phyloP scores from a whole-genome alignment of 306 rosid species.

The Elaeagnus macrophylla region DNA sequence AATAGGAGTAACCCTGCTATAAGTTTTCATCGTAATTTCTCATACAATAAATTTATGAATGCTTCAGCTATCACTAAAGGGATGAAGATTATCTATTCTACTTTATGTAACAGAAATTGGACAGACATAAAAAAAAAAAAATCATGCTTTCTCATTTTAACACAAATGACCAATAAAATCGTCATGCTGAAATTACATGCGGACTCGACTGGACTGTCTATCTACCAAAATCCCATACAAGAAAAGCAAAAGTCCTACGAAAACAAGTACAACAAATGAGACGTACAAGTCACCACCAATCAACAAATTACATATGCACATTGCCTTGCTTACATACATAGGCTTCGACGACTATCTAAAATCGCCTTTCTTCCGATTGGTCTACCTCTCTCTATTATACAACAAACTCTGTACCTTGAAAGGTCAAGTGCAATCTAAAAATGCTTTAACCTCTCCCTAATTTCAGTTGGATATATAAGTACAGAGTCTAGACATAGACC shows the following conservation, averaged over 20 bases:
- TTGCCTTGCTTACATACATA: conserved; percentile 14
- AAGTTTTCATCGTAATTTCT: too few species aligned
- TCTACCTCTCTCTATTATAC: conserved; percentile 26
- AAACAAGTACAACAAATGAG: neutral
- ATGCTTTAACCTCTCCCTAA: conserved; percentile 42
- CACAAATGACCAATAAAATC: too few species aligned
- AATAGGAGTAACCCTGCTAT: too few species aligned
- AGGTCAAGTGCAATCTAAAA: conserved; percentile 33
- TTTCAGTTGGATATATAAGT: conserved; percentile 50
- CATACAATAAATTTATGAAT: too few species aligned
- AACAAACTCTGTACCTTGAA: conserved; percentile 5
- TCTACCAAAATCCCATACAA: neutral
- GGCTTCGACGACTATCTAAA: conserved; percentile 33
- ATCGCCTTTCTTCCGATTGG: conserved; percentile 21
- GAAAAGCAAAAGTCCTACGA: conserved; percentile 1
- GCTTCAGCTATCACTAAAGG: too few species aligned
- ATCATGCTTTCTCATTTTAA: too few species aligned
- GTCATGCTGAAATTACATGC: too few species aligned
- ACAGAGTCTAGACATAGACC: conserved; percentile 92
- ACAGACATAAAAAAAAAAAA: too few species aligned
- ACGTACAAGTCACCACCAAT: neutral
- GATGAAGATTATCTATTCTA: too few species aligned
- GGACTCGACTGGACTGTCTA: too few species aligned
- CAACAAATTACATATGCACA: conserved; percentile 1
- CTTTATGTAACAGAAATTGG: too few species aligned